phyloP scores from a whole-genome alignment of 1,284 basidiomycete species.

The Cutaneotrichosporon cavernicola region DNA sequence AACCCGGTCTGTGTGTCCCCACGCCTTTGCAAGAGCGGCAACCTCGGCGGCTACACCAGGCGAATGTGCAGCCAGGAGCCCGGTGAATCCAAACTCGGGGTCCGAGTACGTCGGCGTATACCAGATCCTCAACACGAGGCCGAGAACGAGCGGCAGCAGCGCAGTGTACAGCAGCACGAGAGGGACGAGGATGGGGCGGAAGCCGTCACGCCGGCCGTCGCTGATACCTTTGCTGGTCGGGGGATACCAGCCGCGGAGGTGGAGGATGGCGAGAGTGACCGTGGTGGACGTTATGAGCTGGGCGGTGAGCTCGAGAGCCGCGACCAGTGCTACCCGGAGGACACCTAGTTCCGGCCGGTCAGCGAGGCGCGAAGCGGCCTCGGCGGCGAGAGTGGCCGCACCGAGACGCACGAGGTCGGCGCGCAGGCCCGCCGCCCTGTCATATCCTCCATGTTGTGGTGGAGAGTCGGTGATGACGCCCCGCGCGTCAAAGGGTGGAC shows the following conservation, averaged over 20 bases:
- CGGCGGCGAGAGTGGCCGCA: slow-evolving; percentile 32
- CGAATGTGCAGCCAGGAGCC: background rate
- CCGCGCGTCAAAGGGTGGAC: slow-evolving; percentile 55
- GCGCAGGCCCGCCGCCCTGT: slow-evolving; percentile 9
- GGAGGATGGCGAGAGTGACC: slow-evolving; percentile 32
- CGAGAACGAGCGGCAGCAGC: slow-evolving; percentile 77
- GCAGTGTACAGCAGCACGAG: slow-evolving; percentile 82
- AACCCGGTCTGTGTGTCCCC: slow-evolving; percentile 64
- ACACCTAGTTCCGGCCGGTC: background rate
- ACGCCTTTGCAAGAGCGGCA: slow-evolving; percentile 17
- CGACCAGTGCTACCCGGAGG: background rate
- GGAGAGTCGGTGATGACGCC: background rate
- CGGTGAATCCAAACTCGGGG: background rate
- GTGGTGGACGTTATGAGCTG: slow-evolving; percentile 40
- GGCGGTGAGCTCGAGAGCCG: slow-evolving; percentile 30
- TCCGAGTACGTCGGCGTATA: background rate
- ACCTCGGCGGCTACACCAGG: background rate
- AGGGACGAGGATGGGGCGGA: slow-evolving; percentile 65
- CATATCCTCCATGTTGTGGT: background rate
- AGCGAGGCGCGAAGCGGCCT: slow-evolving; percentile 29
- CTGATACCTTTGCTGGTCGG: background rate
- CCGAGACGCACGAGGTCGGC: slow-evolving; percentile 22
- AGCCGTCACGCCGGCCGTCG: slow-evolving; percentile 40
- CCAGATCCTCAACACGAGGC: slow-evolving; percentile 82
- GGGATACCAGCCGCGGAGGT: slow-evolving; percentile 35